Percentiles rank a stretch among this genome's conserved stretches.
phyloP scores from a whole-genome alignment of 768 basidiomycete genomes.

The Boletus sp. region DNA sequence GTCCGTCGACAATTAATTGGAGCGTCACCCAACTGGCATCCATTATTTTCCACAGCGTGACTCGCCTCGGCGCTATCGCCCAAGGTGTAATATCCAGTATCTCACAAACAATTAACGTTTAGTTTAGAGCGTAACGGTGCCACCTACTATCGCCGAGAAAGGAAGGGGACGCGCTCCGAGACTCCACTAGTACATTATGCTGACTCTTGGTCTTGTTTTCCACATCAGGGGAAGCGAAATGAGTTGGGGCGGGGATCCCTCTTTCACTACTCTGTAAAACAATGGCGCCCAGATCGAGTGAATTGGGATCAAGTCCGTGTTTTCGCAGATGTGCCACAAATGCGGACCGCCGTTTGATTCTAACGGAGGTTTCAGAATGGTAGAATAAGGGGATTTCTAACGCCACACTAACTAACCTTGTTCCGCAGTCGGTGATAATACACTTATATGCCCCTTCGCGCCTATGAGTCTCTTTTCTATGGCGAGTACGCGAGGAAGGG shows the following conservation, averaged over 20 bases:
- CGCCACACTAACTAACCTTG: conserved; percentile 38
- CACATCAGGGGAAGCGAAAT: conserved; percentile 1
- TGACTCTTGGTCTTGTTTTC: background rate
- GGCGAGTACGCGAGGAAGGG: conserved; percentile 67
- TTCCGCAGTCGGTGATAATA: conserved; percentile 43
- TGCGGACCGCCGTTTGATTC: conserved; percentile 63
- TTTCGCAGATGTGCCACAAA: conserved; percentile 55
- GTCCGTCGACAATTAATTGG: conserved; percentile 4
- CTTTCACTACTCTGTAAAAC: conserved; percentile 14
- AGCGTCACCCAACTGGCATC: conserved; percentile 4
- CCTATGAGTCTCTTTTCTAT: conserved; percentile 58
- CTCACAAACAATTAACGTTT: conserved; percentile 14
- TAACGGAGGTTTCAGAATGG: conserved; percentile 23
- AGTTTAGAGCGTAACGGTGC: background rate
- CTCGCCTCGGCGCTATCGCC: background rate
- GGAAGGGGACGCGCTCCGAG: conserved; percentile 7
- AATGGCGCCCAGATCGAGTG: conserved; percentile 23
- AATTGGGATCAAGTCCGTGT: conserved; percentile 38
- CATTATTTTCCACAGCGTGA: background rate
- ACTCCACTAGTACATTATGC: background rate
- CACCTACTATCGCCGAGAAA: conserved; percentile 16
- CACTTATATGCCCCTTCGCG: conserved; percentile 45
- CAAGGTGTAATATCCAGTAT: background rate
- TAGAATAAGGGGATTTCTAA: background rate
- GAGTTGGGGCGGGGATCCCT: conserved; percentile 14